These are phyloP conservation scores for Yamadazyma taylorii DNA, from an alignment of 1,139 yeast genomes.

Conservation along the genomic window DNA sequence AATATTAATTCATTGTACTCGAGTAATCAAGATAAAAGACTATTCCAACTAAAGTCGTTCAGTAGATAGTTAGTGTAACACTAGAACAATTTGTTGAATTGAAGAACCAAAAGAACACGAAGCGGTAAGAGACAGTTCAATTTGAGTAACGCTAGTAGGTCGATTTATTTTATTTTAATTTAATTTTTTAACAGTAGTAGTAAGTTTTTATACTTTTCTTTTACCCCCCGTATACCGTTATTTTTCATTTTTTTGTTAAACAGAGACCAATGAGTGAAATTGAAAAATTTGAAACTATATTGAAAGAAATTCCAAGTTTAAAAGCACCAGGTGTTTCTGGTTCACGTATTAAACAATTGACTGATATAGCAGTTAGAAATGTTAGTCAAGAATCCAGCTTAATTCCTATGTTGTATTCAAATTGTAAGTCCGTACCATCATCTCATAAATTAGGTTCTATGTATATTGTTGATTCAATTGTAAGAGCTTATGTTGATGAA, in stretches of 20 bases:
- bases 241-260: background rate
- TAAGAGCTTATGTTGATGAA: constrained; percentile 80
- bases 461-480: constrained; percentile 90
- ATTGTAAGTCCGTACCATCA: constrained; percentile 72
- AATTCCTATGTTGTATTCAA: constrained; percentile 59
- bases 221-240: no score
- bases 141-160: no score
- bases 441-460: constrained; percentile 87
- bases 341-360: constrained; percentile 83
- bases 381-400: constrained; percentile 56
- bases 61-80: no score
- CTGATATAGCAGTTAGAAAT: constrained; percentile 74
- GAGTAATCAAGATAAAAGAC: no score
- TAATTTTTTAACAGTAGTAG: constrained; percentile 5
- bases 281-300: constrained; percentile 67
- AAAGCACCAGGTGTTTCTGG: constrained; percentile 97
- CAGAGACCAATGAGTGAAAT: constrained; percentile 29
- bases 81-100: no score
- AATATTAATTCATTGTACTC: no score
- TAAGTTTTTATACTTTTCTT: no score
- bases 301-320: constrained; percentile 71
- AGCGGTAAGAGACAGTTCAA: no score
- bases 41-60: no score
- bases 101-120: no score
- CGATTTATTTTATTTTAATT: no score